phyloP scores from a whole-genome alignment of 2,329 filamentous ascomycete species.

The Diaporthe sp. region DNA sequence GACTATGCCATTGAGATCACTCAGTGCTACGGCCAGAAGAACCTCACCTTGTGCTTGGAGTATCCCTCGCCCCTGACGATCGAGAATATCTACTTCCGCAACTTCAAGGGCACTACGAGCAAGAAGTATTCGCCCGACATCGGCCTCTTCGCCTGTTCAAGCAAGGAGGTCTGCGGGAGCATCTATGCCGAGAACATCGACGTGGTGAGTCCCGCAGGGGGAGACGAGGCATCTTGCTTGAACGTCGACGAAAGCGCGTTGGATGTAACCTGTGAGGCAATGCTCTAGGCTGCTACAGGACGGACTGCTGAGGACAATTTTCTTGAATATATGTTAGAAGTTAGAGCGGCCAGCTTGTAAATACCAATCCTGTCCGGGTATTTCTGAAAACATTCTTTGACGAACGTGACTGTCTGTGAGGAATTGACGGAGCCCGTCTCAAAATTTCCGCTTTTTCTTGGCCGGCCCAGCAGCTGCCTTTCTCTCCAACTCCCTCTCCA shows the following conservation, averaged over 20 bases:
- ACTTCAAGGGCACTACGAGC: conserved; percentile 64
- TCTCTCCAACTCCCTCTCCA: conserved; percentile 64
- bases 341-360: background rate
- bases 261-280: conserved; percentile 45
- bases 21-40: conserved; percentile 63
- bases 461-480: conserved; percentile 64
- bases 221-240: conserved; percentile 46
- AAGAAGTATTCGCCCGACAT: conserved; percentile 47
- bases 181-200: conserved; percentile 46
- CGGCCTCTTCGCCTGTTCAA: conserved; percentile 47
- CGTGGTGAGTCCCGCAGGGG: conserved; percentile 46
- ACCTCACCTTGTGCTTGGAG: conserved; percentile 72
- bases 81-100: conserved; percentile 65
- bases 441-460: conserved; percentile 72
- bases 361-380: background rate
- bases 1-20: conserved; percentile 73
- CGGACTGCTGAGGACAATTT: background rate
- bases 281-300: conserved; percentile 24
- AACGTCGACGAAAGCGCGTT: conserved; percentile 45
- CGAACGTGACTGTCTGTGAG: background rate
- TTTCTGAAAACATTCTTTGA: background rate
- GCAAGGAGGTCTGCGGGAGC: conserved; percentile 43
- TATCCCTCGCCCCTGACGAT: conserved; percentile 69
- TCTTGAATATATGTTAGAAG: conserved; percentile 27
- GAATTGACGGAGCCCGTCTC: conserved; percentile 23